A percentile compares a stretch with the other conserved stretches of the same genome.
Conservation (phyloP, 2,329 filamentous ascomycete genomes). For the Botryotinia convoluta region DNA sequence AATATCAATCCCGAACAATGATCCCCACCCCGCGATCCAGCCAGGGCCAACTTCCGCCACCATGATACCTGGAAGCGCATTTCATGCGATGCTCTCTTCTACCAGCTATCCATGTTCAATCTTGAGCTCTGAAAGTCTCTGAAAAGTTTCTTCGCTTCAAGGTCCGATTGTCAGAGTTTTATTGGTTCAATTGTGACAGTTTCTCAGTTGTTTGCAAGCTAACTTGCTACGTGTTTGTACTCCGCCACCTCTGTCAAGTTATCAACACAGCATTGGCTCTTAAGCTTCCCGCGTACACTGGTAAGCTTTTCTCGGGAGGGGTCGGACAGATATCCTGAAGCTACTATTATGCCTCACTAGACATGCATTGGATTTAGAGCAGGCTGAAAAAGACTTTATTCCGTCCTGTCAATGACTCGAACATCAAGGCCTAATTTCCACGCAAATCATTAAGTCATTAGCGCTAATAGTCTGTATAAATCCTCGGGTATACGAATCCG, state of each 20-base stretch:
- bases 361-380: background rate
- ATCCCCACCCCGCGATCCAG: slow-evolving; percentile 14
- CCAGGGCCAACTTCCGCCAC: background rate
- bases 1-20: background rate
- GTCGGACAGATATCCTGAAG: background rate
- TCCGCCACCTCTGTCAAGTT: background rate
- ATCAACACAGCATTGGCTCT: background rate
- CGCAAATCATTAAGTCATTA: background rate
- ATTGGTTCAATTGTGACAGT: background rate
- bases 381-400: background rate
- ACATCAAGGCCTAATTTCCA: background rate
- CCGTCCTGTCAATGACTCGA: background rate
- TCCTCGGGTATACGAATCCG: background rate
- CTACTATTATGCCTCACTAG: background rate
- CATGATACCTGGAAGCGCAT: background rate
- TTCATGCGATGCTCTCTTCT: background rate
- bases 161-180: background rate
- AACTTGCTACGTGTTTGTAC: background rate
- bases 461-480: background rate
- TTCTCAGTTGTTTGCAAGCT: background rate
- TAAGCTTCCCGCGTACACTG: background rate
- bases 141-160: background rate
- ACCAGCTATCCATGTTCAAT: background rate
- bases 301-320: background rate
- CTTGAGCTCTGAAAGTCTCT: background rate